Conservation (phyloP, 495 filamentous ascomycete genomes). For the Cairneyella variabilis region DNA sequence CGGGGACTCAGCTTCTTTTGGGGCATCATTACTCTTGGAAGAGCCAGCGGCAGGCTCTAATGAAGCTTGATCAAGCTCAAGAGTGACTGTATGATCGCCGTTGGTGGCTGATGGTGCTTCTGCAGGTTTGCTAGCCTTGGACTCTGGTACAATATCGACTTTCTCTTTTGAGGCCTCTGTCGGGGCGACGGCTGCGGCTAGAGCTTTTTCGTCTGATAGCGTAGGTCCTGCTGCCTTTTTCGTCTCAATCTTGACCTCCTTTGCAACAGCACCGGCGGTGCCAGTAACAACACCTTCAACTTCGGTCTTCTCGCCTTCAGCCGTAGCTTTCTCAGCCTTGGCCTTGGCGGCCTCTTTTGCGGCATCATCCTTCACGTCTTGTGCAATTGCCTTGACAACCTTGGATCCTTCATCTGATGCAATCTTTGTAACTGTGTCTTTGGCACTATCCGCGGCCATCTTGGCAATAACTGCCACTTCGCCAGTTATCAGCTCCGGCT, state of each 20-base stretch:
- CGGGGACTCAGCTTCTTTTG: not conserved
- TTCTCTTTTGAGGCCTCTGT: not conserved
- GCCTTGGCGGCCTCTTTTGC: not conserved
- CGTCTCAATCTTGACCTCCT: no score
- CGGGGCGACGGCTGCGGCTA: not conserved
- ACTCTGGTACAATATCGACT: no score
- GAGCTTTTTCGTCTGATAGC: no score
- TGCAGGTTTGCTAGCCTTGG: not conserved
- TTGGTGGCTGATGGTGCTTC: not conserved
- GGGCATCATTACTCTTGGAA: not conserved
- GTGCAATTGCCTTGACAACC: slow-evolving; percentile 9
- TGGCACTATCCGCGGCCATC: slow-evolving; percentile 39
- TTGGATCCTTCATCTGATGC: slow-evolving; percentile 5
- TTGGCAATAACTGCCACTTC: slow-evolving; percentile 67
- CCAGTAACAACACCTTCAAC: no score
- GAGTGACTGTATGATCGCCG: not conserved
- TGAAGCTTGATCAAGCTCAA: not conserved
- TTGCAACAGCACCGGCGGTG: no score
- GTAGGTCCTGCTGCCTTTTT: no score
- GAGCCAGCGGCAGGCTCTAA: not conserved
- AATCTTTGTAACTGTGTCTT: slow-evolving; percentile 8
- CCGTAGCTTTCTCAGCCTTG: not conserved
- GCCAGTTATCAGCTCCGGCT: slow-evolving; percentile 42
- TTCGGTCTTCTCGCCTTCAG: no score
- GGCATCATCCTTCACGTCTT: slow-evolving; percentile 9